These are phyloP conservation scores for Prunus padus DNA, from an alignment of 306 rosid species.

Conservation along the genomic window DNA sequence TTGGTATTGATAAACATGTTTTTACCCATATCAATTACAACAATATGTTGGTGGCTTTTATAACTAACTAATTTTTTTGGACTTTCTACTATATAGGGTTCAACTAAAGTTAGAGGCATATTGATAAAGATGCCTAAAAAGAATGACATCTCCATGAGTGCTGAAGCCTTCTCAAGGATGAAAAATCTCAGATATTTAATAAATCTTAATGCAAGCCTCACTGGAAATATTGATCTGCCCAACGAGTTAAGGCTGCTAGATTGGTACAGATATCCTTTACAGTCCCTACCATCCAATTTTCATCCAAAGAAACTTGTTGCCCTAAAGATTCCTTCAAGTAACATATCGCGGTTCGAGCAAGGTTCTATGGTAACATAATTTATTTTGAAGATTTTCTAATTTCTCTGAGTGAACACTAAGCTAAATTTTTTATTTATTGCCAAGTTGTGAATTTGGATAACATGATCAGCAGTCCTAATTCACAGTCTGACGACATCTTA, in stretches of 20 bases:
- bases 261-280: slow-evolving; percentile 37
- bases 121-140: slow-evolving; percentile 10
- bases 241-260: slow-evolving; percentile 38
- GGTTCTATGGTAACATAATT: not conserved
- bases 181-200: slow-evolving; percentile 31
- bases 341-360: slow-evolving; percentile 13
- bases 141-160: slow-evolving; percentile 18
- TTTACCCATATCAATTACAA: too few species aligned
- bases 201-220: slow-evolving; percentile 31
- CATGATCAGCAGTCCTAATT: too few species aligned
- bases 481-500: too few species aligned
- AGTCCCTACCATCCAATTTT: slow-evolving; percentile 36
- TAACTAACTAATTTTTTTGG: too few species aligned
- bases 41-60: not conserved
- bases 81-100: not conserved
- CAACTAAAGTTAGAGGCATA: slow-evolving; percentile 5
- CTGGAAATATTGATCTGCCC: slow-evolving; percentile 32
- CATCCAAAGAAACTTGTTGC: slow-evolving; percentile 35
- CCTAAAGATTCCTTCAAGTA: slow-evolving; percentile 34
- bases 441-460: not conserved
- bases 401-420: too few species aligned
- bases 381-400: not conserved
- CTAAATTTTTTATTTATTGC: too few species aligned
- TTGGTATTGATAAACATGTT: not conserved
- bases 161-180: slow-evolving; percentile 32